These are phyloP conservation scores for Fusarium sambucinum DNA, from an alignment of 2,329 filamentous ascomycete genomes.

Conservation along the genomic window DNA sequence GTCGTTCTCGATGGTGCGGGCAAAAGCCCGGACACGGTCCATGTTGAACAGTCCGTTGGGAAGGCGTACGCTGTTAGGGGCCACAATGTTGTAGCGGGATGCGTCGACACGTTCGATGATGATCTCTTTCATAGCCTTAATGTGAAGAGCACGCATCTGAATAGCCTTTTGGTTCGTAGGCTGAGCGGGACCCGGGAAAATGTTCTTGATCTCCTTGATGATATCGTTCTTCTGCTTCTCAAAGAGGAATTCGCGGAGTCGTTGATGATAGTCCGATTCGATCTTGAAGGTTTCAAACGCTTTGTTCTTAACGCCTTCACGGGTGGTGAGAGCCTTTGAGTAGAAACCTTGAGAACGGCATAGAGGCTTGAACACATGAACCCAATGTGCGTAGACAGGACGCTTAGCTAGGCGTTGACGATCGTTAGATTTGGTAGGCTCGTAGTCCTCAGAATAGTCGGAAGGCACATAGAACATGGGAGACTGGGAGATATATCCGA, in stretches of 20 bases:
- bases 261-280: conserved; percentile 57
- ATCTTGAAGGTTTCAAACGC: conserved; percentile 66
- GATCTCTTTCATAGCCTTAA: conserved; percentile 55
- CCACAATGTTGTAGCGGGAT: conserved; percentile 55
- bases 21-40: conserved; percentile 57
- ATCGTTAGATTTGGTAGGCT: conserved; percentile 64
- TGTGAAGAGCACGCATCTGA: conserved; percentile 51
- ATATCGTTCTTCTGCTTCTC: conserved; percentile 59
- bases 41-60: conserved; percentile 59
- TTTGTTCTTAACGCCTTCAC: conserved; percentile 63
- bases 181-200: background rate
- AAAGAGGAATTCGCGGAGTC: conserved; percentile 53
- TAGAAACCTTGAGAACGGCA: conserved; percentile 59
- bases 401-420: conserved; percentile 67
- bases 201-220: conserved; percentile 2
- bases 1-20: background rate
- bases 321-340: conserved; percentile 44
- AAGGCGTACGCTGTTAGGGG: conserved; percentile 48
- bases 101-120: conserved; percentile 57
- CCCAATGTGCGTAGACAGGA: conserved; percentile 69
- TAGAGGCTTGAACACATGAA: conserved; percentile 71
- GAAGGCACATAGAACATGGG: conserved; percentile 67
- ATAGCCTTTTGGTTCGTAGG: conserved; percentile 34
- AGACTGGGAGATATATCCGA: conserved; percentile 69
- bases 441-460: conserved; percentile 50